Evolutionary conservation across 2,329 filamentous ascomycete species (phyloP).

Genomic region (Mycosphaerella sp.): DNA sequence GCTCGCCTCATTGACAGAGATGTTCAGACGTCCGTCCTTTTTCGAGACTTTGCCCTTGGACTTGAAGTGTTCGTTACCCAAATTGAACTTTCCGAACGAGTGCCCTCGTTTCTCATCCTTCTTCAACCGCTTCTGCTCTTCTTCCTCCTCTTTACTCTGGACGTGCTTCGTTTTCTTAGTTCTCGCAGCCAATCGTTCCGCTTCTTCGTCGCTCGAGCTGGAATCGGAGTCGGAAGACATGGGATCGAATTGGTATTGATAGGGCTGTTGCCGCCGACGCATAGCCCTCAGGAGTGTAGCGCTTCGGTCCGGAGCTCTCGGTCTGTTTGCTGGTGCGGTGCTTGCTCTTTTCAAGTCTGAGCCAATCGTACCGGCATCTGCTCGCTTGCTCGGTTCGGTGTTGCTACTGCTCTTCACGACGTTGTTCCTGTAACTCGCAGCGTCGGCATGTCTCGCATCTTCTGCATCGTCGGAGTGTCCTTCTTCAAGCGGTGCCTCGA

Average conservation of each 20-base stretch:
- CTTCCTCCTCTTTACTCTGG: conserved; percentile 7
- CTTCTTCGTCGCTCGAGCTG: conserved; percentile 30
- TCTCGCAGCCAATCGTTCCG: conserved; percentile 4
- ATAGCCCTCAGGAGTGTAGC: conserved; percentile 23
- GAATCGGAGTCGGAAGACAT: conserved; percentile 27
- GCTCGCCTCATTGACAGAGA: conserved; percentile 65
- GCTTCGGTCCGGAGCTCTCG: conserved; percentile 12
- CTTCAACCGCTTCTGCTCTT: conserved; percentile 15
- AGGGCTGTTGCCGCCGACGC: conserved; percentile 17
- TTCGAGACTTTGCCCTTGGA: conserved; percentile 60
- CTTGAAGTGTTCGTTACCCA: conserved; percentile 58
- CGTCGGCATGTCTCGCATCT: conserved; percentile 1
- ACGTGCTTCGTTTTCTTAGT: conserved; percentile 2
- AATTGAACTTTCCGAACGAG: conserved; percentile 50
- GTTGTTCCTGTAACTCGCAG: neutral
- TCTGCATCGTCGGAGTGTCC: conserved; percentile 11
- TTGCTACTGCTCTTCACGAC: conserved; percentile 10
- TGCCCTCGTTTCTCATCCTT: conserved; percentile 14
- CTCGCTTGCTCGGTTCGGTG: conserved; percentile 2
- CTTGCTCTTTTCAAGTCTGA: conserved; percentile 13
- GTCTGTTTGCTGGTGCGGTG: conserved; percentile 18
- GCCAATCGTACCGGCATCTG: conserved; percentile 1
- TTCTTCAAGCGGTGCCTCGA: neutral
- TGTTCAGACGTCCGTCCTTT: conserved; percentile 63
- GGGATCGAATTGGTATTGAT: conserved; percentile 27